These are phyloP conservation scores for Vaccinium vitisidaea DNA, from an alignment of 148 eudicot species.

Conservation along the genomic window DNA sequence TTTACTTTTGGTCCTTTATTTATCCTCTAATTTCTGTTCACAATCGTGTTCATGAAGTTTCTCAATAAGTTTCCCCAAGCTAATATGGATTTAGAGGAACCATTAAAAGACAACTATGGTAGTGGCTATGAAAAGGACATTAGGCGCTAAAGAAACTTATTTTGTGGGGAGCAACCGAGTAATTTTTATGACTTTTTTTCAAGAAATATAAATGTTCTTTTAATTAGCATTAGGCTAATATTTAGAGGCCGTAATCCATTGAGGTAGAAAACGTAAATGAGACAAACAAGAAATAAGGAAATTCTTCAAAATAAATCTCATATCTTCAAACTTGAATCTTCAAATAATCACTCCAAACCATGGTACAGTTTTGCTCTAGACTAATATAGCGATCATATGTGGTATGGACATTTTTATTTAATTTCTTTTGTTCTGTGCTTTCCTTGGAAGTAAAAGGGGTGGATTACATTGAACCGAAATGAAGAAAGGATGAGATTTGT, in stretches of 20 bases:
- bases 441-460: not conserved
- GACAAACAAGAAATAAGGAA: not conserved
- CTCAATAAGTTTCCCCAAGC: not conserved
- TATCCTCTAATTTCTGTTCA: not conserved
- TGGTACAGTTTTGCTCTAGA: not conserved
- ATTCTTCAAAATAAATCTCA: not conserved
- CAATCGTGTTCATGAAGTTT: not conserved
- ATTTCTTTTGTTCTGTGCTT: not conserved
- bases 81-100: not conserved
- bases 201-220: not conserved
- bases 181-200: not conserved
- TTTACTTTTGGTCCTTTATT: not conserved
- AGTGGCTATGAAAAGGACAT: constrained; percentile 4
- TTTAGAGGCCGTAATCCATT: not conserved
- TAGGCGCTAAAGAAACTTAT: not conserved
- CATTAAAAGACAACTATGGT: not conserved
- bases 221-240: constrained; percentile 2
- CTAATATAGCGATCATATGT: not conserved
- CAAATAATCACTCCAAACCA: not conserved
- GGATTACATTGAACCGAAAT: not conserved
- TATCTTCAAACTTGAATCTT: not conserved
- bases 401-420: not conserved
- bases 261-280: not conserved
- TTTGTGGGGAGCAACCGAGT: not conserved
- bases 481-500: too few relatives aligned